Evolutionary conservation across 257 asterid genomes (phyloP).

Genomic region (Mitragyna speciosa): DNA sequence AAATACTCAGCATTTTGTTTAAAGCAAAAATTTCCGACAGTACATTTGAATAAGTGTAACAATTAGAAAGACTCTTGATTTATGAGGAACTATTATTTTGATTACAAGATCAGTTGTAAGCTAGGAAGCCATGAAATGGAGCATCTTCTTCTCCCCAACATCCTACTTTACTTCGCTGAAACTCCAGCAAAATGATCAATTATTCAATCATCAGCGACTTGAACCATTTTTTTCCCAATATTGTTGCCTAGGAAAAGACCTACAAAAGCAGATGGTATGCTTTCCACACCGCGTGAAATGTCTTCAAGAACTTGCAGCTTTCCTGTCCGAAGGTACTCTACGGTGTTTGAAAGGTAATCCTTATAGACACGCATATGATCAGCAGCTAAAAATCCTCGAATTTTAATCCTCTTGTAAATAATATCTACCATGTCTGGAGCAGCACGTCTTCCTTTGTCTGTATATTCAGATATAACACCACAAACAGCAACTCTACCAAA

Average conservation of each 20-base stretch:
- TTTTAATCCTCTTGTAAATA: slow-evolving; percentile 56
- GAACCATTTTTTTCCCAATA: slow-evolving; percentile 55
- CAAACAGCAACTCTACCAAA: slow-evolving; percentile 73
- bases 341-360: slow-evolving; percentile 44
- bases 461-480: slow-evolving; percentile 70
- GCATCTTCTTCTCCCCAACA: too few species aligned
- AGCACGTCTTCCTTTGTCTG: slow-evolving; percentile 30
- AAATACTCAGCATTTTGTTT: too few species aligned
- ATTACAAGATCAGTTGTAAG: too few species aligned
- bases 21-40: too few species aligned
- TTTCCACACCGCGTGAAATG: slow-evolving; percentile 52
- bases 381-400: slow-evolving; percentile 62
- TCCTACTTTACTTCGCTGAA: not conserved
- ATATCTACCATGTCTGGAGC: slow-evolving; percentile 50
- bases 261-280: slow-evolving; percentile 51
- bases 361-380: slow-evolving; percentile 41
- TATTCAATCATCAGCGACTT: slow-evolving; percentile 24
- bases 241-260: slow-evolving; percentile 57
- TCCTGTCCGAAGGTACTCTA: slow-evolving; percentile 38
- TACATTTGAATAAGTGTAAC: too few species aligned
- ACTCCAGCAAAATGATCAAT: not conserved
- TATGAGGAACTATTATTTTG: too few species aligned
- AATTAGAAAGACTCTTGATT: too few species aligned
- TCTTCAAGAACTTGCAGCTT: slow-evolving; percentile 52
- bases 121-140: too few species aligned